Conservation (phyloP, 331 rosid species). For the Erythrophleum ivorense region DNA sequence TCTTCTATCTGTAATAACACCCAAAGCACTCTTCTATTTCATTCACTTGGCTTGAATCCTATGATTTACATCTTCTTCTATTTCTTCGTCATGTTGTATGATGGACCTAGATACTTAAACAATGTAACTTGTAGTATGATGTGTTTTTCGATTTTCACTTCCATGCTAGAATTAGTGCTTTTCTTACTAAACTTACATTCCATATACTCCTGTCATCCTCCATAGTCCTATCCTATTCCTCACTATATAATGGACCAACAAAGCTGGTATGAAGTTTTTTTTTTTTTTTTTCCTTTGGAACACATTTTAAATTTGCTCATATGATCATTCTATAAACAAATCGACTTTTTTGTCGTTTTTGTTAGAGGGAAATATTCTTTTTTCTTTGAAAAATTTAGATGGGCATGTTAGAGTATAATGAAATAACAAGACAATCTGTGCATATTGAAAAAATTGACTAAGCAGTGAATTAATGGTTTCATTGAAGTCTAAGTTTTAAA, state of each 20-base stretch:
- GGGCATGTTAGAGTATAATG: neutral
- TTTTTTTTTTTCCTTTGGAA: neutral
- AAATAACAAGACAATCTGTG: constrained; percentile 3
- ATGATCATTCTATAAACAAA: constrained; percentile 3
- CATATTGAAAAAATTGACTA: neutral
- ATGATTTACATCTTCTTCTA: too few relatives aligned
- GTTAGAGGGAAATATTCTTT: neutral
- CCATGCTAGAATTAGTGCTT: too few relatives aligned
- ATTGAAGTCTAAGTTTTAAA: constrained; percentile 4
- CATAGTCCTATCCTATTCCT: neutral
- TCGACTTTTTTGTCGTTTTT: neutral
- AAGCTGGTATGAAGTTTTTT: constrained; percentile 32
- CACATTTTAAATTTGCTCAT: constrained; percentile 22
- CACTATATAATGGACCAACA: constrained; percentile 3
- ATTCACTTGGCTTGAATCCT: too few relatives aligned
- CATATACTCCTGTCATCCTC: neutral
- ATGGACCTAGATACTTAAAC: too few relatives aligned
- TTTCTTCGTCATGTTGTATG: too few relatives aligned
- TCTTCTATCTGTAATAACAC: too few relatives aligned
- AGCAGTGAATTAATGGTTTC: constrained; percentile 12
- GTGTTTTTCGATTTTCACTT: too few relatives aligned
- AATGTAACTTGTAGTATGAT: too few relatives aligned
- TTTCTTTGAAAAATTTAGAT: neutral
- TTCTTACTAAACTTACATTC: too few relatives aligned
- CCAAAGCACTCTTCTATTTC: too few relatives aligned